Evolutionary conservation across 2,329 filamentous ascomycete species (phyloP).

Genomic region (Fusarium incarnatum): DNA sequence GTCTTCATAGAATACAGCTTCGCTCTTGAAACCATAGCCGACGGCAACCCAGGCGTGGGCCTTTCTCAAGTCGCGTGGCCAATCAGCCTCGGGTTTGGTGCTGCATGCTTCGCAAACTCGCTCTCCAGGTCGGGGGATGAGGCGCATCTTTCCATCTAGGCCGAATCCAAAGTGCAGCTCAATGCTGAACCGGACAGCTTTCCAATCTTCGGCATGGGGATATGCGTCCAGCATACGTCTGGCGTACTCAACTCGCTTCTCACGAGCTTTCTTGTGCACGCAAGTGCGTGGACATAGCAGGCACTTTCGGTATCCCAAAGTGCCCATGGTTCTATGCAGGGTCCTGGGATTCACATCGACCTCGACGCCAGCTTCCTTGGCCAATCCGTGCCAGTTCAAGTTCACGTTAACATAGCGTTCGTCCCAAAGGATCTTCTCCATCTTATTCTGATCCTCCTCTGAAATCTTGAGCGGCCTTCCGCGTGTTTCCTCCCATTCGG

Average conservation of each 20-base stretch:
- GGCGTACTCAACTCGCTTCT: slow-evolving; percentile 52
- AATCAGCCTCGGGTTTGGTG: slow-evolving; percentile 41
- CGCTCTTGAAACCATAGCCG: slow-evolving; percentile 54
- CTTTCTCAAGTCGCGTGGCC: slow-evolving; percentile 51
- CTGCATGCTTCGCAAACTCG: slow-evolving; percentile 48
- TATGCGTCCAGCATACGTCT: slow-evolving; percentile 50
- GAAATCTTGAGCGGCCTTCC: slow-evolving; percentile 52
- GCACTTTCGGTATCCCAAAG: slow-evolving; percentile 52
- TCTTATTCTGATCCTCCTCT: slow-evolving; percentile 51
- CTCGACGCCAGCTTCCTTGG: slow-evolving; percentile 50
- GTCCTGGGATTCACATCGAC: slow-evolving; percentile 51
- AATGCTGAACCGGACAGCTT: slow-evolving; percentile 51
- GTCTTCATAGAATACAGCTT: slow-evolving; percentile 54
- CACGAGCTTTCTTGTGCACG: slow-evolving; percentile 49
- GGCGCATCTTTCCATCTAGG: slow-evolving; percentile 52
- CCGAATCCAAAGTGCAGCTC: slow-evolving; percentile 56
- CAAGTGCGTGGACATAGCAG: slow-evolving; percentile 48
- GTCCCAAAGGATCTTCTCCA: slow-evolving; percentile 55
- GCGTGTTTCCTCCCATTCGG: slow-evolving; percentile 55
- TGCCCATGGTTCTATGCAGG: slow-evolving; percentile 54
- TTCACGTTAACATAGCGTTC: slow-evolving; percentile 48
- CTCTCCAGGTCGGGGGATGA: slow-evolving; percentile 52
- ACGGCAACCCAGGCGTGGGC: slow-evolving; percentile 53
- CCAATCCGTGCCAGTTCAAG: slow-evolving; percentile 52
- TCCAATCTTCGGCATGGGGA: slow-evolving; percentile 50